Percentiles rank a stretch among this genome's conserved stretches.
Conservation (phyloP, 257 asterid genomes). For the Ajuga chamaepitys region DNA sequence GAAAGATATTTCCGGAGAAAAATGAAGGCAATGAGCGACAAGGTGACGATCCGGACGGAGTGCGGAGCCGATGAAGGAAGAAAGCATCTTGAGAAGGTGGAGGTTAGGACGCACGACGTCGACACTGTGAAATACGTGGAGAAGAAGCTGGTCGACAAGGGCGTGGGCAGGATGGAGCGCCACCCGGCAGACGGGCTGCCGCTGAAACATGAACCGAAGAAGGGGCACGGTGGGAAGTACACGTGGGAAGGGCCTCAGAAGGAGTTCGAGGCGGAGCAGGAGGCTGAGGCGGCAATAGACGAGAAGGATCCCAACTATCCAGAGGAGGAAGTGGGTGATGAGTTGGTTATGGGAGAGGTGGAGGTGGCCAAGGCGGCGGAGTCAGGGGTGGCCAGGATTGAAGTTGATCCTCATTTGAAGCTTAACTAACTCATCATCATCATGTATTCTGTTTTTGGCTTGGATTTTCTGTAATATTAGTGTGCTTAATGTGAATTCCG, state of each 20-base stretch:
- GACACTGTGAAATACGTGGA: constrained; percentile 46
- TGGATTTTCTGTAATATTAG: neutral
- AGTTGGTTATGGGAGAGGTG: constrained; percentile 40
- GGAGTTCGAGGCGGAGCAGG: constrained; percentile 32
- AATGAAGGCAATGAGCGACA: constrained; percentile 47
- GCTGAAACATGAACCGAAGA: constrained; percentile 60
- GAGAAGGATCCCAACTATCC: constrained; percentile 52
- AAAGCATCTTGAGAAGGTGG: constrained; percentile 45
- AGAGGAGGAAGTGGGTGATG: neutral
- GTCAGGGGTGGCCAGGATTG: constrained; percentile 50
- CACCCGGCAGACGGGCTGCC: constrained; percentile 78
- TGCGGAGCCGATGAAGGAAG: constrained; percentile 44
- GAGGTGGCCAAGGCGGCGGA: constrained; percentile 45
- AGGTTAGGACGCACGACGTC: constrained; percentile 27
- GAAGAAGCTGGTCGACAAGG: constrained; percentile 40
- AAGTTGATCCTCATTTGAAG: constrained; percentile 39
- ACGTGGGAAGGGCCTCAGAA: constrained; percentile 72
- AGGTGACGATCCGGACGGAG: constrained; percentile 31
- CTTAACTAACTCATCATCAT: neutral
- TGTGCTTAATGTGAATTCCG: neutral
- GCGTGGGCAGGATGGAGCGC: constrained; percentile 56
- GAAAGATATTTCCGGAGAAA: neutral
- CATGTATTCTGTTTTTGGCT: too few relatives aligned
- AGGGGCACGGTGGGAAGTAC: constrained; percentile 72
- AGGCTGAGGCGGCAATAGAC: constrained; percentile 40